Evolutionary conservation across 2,329 filamentous ascomycete genomes (phyloP).

Genomic region (Colletotrichum orbiculare): DNA sequence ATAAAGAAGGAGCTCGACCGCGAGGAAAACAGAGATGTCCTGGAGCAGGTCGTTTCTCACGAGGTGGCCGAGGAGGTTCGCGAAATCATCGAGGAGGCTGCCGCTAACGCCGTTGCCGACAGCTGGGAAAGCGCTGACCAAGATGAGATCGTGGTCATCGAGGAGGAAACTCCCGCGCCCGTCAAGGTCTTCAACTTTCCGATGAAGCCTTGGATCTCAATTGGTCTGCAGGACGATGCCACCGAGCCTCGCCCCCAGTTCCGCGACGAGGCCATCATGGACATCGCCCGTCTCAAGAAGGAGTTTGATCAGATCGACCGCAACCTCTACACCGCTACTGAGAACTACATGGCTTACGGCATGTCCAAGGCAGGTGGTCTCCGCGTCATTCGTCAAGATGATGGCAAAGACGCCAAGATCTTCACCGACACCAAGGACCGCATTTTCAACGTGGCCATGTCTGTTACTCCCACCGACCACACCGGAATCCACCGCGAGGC

Average conservation of each 20-base stretch:
- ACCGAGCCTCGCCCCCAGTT: conserved; percentile 71
- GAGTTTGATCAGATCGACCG: conserved; percentile 98
- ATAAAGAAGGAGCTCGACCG: conserved; percentile 67
- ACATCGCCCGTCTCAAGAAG: conserved; percentile 95
- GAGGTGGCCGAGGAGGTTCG: conserved; percentile 62
- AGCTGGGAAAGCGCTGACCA: conserved; percentile 92
- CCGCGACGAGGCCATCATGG: conserved; percentile 84
- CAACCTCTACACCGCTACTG: conserved; percentile 88
- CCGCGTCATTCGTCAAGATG: conserved; percentile 92
- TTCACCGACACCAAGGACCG: conserved; percentile 93
- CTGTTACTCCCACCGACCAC: conserved; percentile 70
- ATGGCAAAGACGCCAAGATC: conserved; percentile 89
- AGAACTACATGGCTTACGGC: conserved; percentile 92
- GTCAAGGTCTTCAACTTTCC: conserved; percentile 95
- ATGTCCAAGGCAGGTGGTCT: conserved; percentile 94
- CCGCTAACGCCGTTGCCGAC: conserved; percentile 75
- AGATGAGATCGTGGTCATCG: conserved; percentile 72
- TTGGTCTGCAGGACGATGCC: conserved; percentile 74
- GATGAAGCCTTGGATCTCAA: conserved; percentile 94
- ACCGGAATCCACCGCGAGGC: conserved; percentile 75
- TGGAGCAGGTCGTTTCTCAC: conserved; percentile 64
- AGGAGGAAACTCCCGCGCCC: conserved; percentile 72
- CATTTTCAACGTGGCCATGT: conserved; percentile 93
- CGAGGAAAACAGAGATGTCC: conserved; percentile 60
- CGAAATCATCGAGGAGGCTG: conserved; percentile 65